Evolutionary conservation across 371 early-diverging fungal genomes (phyloP).

Genomic region (Apophysomyces variabilis): DNA sequence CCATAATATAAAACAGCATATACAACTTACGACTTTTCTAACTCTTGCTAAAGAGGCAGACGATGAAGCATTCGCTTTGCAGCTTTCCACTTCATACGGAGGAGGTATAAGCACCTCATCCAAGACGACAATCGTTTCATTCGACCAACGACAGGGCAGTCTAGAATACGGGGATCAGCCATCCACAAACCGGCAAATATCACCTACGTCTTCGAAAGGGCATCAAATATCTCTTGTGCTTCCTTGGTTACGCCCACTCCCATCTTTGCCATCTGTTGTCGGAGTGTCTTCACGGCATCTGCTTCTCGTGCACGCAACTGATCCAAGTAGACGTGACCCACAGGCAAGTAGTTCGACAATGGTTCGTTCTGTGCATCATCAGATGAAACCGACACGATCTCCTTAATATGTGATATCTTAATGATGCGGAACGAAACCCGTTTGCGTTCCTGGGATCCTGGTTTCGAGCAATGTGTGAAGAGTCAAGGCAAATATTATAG

Average conservation of each 20-base stretch:
- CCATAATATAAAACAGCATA: background rate
- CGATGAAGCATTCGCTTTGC: slow-evolving; percentile 66
- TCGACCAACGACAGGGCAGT: slow-evolving; percentile 83
- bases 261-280: slow-evolving; percentile 66
- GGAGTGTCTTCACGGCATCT: slow-evolving; percentile 59
- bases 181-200: background rate
- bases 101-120: slow-evolving; percentile 83
- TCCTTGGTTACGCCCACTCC: slow-evolving; percentile 82
- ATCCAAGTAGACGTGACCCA: slow-evolving; percentile 54
- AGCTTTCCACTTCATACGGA: slow-evolving; percentile 75
- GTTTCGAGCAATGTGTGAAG: slow-evolving; percentile 13
- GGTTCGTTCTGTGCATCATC: slow-evolving; percentile 37
- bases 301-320: slow-evolving; percentile 67
- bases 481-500: background rate
- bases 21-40: slow-evolving; percentile 71
- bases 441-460: slow-evolving; percentile 25
- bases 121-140: slow-evolving; percentile 78
- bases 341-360: slow-evolving; percentile 21
- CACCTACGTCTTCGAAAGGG: slow-evolving; percentile 78
- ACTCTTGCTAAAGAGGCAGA: slow-evolving; percentile 70
- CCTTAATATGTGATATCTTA: slow-evolving; percentile 66
- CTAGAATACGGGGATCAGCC: slow-evolving; percentile 30
- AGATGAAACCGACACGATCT: slow-evolving; percentile 45
- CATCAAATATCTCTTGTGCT: slow-evolving; percentile 84
- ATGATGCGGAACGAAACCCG: slow-evolving; percentile 56